These are phyloP conservation scores for Epichloe bromicola DNA, from an alignment of 2,329 filamentous ascomycete genomes.

Conservation along the genomic window DNA sequence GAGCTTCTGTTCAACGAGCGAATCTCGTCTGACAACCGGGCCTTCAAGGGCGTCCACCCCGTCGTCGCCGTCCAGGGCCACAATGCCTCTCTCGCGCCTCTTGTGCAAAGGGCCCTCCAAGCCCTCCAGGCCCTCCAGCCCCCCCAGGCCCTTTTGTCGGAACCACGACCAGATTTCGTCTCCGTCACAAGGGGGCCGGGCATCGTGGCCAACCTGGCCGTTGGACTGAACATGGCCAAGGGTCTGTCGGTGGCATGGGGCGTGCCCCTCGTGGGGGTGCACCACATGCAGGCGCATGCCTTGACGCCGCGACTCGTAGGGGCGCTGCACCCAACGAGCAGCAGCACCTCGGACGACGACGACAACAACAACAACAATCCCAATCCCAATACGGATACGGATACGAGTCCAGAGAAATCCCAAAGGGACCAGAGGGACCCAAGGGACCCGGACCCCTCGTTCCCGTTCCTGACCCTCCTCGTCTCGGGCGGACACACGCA, in stretches of 20 bases:
- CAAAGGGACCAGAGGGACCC: too few species aligned
- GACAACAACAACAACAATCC: too few species aligned
- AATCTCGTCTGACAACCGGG: conserved; percentile 65
- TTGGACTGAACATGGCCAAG: conserved; percentile 75
- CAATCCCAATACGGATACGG: too few species aligned
- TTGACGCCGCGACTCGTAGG: conserved; percentile 69
- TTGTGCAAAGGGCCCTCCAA: conserved; percentile 52
- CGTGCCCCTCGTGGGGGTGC: conserved; percentile 72
- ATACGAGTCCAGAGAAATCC: too few species aligned
- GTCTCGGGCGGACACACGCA: conserved; percentile 89
- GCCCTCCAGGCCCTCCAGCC: conserved; percentile 25
- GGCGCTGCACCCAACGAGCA: conserved; percentile 31
- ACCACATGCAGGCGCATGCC: conserved; percentile 97
- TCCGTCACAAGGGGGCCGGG: conserved; percentile 83
- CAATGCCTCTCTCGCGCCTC: conserved; percentile 51
- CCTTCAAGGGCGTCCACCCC: conserved; percentile 69
- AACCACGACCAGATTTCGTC: conserved; percentile 70
- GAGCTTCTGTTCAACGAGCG: conserved; percentile 67
- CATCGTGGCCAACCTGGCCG: conserved; percentile 65
- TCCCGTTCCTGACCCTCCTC: conserved; percentile 79
- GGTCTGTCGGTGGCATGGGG: conserved; percentile 75
- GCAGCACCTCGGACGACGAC: too few species aligned
- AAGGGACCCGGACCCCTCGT: conserved; percentile 34
- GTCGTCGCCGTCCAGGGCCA: conserved; percentile 64
- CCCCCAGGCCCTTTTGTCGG: conserved; percentile 24